Evolutionary conservation across 1,284 basidiomycete species (phyloP), one percentile per base, ranked within the genome.

Genomic region (Cerrena zonata): DNA sequence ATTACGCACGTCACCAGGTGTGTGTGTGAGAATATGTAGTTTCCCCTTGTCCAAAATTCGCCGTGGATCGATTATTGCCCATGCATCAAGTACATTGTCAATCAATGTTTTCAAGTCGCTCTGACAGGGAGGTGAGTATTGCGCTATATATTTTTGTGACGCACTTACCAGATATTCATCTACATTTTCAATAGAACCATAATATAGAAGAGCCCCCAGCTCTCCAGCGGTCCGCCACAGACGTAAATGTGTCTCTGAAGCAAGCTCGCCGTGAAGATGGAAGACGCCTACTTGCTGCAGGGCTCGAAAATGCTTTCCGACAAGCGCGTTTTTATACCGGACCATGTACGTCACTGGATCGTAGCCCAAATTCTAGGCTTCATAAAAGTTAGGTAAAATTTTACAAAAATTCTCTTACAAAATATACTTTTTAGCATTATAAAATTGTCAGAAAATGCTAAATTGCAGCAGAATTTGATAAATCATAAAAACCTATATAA

Each of bases 241-340:
- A 25, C 52, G 49, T 12, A 56, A 48, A 26, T 48, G 4, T 18
- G 34, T 3, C 11, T 19, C n/a, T 4, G 26, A 25, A 21, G 27
- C 21, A 25, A 48, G 24, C 12, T n/a, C n/a, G n/a, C 19, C 36
- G 11, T 40, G 47, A 15, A 52, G 38, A 27, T 52, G 50, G 25
- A 52, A 52, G 2, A 46, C 50, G 18, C 26, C 40, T 4, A 52
- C 37, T 45, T 59, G 74, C 19, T 59, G 58, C 4, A 77, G 49
- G 0, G 57, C 60, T 53, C 74, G 73, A 52, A 75, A 70, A 24
- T 76, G 71, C 26, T 65, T 65, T 7, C 73, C 71, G 45, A 74
- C 68, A 0, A 77, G 58, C 7, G 60, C 63, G 27, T 69, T 70
- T 4, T 57, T 56, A 52, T 73, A 72, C 45, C 73, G 67, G 36